Percentiles rank a stretch among this genome's conserved stretches.
These are phyloP conservation scores for Colletotrichum kahawae DNA, from an alignment of 2,329 filamentous ascomycete species.

Conservation along the genomic window DNA sequence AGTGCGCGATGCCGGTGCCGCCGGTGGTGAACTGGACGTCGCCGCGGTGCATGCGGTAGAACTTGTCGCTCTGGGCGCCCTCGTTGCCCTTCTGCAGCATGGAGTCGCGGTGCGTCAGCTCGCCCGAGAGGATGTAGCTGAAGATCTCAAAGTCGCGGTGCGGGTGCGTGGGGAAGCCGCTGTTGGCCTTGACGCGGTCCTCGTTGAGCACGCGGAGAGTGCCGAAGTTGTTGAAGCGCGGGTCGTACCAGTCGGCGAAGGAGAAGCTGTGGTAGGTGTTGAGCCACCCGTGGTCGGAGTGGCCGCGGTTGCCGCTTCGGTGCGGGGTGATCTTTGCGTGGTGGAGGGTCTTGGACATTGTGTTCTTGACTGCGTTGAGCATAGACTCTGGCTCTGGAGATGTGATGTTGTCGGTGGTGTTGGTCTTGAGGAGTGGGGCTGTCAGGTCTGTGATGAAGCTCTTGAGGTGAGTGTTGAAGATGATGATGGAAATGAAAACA, in stretches of 20 bases:
- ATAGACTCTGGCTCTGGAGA: conserved; percentile 24
- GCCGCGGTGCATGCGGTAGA: conserved; percentile 74
- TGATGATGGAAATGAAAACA: conserved; percentile 42
- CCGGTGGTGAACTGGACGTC: conserved; percentile 92
- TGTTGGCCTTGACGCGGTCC: conserved; percentile 76
- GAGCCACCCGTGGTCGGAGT: conserved; percentile 85
- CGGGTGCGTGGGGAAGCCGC: conserved; percentile 83
- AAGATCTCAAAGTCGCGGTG: conserved; percentile 92
- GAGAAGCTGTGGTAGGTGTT: conserved; percentile 87
- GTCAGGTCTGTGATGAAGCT: conserved; percentile 27
- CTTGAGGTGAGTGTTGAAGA: conserved; percentile 31
- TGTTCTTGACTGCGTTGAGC: conserved; percentile 45
- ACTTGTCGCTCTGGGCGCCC: conserved; percentile 63
- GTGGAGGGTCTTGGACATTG: conserved; percentile 67
- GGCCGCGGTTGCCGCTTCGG: conserved; percentile 73
- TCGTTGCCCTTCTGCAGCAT: conserved; percentile 77
- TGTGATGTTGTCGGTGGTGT: conserved; percentile 14
- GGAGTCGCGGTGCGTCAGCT: conserved; percentile 86
- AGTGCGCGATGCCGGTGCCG: conserved; percentile 81
- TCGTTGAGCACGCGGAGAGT: conserved; percentile 86
- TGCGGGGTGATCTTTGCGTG: conserved; percentile 78
- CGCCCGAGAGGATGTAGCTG: conserved; percentile 83
- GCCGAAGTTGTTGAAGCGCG: conserved; percentile 72
- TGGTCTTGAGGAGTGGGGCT: conserved; percentile 24
- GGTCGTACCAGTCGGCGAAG: conserved; percentile 76